Percentiles rank a stretch among this genome's conserved stretches.
These are phyloP conservation scores for Ceratocystis papillata DNA, from an alignment of 2,329 filamentous ascomycete species.

Conservation along the genomic window DNA sequence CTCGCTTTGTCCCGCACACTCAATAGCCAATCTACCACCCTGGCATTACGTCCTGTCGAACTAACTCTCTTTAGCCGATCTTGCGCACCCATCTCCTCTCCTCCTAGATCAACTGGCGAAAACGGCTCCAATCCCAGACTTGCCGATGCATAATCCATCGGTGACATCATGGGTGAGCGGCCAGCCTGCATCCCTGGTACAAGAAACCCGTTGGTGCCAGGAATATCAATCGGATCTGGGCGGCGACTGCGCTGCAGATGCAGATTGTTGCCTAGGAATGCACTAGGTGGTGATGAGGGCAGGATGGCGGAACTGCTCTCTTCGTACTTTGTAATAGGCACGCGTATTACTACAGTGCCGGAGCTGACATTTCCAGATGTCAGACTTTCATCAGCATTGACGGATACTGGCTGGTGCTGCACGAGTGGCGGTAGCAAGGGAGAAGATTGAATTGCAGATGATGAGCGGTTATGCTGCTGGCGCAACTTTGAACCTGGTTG, in stretches of 20 bases:
- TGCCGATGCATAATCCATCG: constrained; percentile 1
- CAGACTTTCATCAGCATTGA: background rate
- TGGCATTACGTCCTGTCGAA: constrained; percentile 10
- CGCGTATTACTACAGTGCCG: constrained; percentile 3
- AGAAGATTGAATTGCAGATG: background rate
- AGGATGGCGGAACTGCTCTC: constrained; percentile 6
- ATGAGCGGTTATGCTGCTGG: background rate
- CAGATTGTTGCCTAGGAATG: background rate
- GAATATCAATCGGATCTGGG: constrained; percentile 10
- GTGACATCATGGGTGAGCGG: background rate
- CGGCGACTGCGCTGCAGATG: constrained; percentile 3
- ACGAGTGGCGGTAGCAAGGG: background rate
- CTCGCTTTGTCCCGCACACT: constrained; percentile 10
- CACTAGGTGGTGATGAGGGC: background rate
- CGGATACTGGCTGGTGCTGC: background rate
- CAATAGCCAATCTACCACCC: constrained; percentile 16
- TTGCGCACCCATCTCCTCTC: background rate
- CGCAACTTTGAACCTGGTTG: background rate
- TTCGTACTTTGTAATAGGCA: constrained; percentile 4
- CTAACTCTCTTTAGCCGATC: constrained; percentile 4
- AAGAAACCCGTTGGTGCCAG: background rate
- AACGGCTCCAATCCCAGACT: background rate
- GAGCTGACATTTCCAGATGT: background rate
- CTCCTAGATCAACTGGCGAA: background rate
- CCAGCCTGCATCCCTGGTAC: background rate